Evolutionary conservation across 768 basidiomycete genomes (phyloP), one percentile per base, ranked within the genome.

Genomic region (Ramaria sp.): DNA sequence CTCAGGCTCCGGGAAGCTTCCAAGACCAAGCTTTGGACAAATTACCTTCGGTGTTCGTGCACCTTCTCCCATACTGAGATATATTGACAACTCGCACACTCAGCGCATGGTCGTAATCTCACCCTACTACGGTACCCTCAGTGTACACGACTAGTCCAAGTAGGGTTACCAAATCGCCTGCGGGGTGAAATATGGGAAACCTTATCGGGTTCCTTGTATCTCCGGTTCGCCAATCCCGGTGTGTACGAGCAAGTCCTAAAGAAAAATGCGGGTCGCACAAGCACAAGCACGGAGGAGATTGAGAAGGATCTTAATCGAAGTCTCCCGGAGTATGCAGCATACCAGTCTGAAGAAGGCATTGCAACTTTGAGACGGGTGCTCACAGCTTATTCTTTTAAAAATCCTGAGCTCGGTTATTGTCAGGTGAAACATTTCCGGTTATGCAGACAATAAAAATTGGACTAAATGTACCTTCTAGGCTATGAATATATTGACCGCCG

Each of bases 151-250:
- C 79, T 99, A 25, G 85, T 98, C 1, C 95, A 96, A 70, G 95
- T 98, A 51, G 96, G 96, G 45, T 75, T 99, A 3, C 96, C 96
- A 1, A 96, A 94, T 61, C 76, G 92, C 16, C 75, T 99, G 8
- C 81, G 96, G 22, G 96, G 96, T 13, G 96, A 98, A 67, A 85
- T 98, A 72, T 99, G 96, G 96, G 96, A 99, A 69, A 87, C 90
- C 0, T 77, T 97, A 12, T 95, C 93, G 3, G 96, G 96, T 0
- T 95, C 94, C 4, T 72, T 97, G 51, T 95, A 83, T 67, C 80
- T 96, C 16, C 90, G 96, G 12, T 92, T 85, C 63, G 74, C 81
- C 43, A 85, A 93, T 58, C 92, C 89, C 1, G 89, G 92, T 8
- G 76, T 78, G 52, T 99, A 96, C 65, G 75, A 80, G 12, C 72